These are phyloP conservation scores for Stephania cephalantha DNA, from an alignment of 164 flowering plant species.

Conservation along the genomic window DNA sequence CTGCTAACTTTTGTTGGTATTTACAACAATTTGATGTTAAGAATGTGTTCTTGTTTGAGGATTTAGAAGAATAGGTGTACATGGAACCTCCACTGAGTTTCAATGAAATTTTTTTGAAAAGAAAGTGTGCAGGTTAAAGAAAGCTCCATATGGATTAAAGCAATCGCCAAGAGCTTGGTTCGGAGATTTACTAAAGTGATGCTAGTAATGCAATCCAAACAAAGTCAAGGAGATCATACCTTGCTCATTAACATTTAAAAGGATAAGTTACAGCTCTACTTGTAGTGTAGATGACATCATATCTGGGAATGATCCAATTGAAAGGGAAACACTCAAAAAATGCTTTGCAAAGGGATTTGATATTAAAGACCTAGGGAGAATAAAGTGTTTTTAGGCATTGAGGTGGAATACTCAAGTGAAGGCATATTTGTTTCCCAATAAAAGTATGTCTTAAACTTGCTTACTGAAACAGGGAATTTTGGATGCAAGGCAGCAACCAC, in stretches of 20 bases:
- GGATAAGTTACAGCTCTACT: background rate
- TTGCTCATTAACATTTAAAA: background rate
- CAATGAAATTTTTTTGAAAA: too few relatives aligned
- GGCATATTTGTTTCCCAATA: background rate
- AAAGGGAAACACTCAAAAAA: too few relatives aligned
- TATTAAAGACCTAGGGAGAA: background rate
- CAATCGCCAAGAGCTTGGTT: background rate
- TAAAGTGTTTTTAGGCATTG: slow-evolving; percentile 3
- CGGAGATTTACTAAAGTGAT: background rate
- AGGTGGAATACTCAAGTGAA: background rate
- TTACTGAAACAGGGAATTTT: background rate
- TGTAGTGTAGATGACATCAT: background rate
- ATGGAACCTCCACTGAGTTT: background rate
- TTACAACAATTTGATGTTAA: background rate
- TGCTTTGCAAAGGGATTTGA: background rate
- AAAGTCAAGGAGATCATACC: background rate
- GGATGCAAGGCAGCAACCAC: background rate
- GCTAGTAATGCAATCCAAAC: background rate
- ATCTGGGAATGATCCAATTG: background rate
- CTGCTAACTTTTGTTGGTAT: background rate
- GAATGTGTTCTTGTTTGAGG: background rate
- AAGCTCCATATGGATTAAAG: background rate
- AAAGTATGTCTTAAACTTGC: background rate
- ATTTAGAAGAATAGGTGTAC: background rate
- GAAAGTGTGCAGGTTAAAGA: background rate